Evolutionary conservation across 768 basidiomycete genomes (phyloP).

Genomic region (Pisolithus orientalis): DNA sequence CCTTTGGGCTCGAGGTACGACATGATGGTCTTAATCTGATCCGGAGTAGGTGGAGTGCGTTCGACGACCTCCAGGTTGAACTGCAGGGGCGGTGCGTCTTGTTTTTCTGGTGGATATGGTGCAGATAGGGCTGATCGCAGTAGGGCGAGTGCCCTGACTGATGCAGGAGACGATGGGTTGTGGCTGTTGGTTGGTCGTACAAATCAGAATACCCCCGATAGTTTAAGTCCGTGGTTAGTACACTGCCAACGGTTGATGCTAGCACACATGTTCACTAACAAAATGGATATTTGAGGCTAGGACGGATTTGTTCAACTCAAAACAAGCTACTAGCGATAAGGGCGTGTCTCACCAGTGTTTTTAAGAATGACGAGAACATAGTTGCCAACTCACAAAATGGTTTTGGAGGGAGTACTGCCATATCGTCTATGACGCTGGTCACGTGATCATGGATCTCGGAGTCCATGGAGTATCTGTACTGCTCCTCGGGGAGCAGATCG

Average conservation of each 20-base stretch:
- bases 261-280: constrained; percentile 34
- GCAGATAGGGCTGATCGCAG: constrained; percentile 52
- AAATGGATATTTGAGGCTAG: constrained; percentile 60
- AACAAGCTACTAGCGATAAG: neutral
- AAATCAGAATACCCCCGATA: neutral
- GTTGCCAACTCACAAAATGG: neutral
- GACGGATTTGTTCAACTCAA: neutral
- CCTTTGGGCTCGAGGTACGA: constrained; percentile 40
- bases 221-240: constrained; percentile 1
- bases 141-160: constrained; percentile 52
- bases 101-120: constrained; percentile 53
- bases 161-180: constrained; percentile 57
- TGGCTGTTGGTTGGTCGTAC: constrained; percentile 39
- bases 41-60: constrained; percentile 51
- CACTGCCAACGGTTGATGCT: constrained; percentile 4
- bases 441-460: too few species aligned
- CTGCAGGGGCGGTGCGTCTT: constrained; percentile 45
- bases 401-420: neutral
- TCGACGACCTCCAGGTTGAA: constrained; percentile 74
- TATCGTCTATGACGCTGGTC: too few species aligned
- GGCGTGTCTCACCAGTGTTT: constrained; percentile 23
- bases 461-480: too few species aligned
- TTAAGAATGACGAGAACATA: constrained; percentile 36
- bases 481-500: too few species aligned
- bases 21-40: constrained; percentile 64